A percentile compares a stretch with the other conserved stretches of the same genome.
Evolutionary conservation across 2,329 filamentous ascomycete genomes (phyloP).

Genomic region (Periglandula ipomoeae): DNA sequence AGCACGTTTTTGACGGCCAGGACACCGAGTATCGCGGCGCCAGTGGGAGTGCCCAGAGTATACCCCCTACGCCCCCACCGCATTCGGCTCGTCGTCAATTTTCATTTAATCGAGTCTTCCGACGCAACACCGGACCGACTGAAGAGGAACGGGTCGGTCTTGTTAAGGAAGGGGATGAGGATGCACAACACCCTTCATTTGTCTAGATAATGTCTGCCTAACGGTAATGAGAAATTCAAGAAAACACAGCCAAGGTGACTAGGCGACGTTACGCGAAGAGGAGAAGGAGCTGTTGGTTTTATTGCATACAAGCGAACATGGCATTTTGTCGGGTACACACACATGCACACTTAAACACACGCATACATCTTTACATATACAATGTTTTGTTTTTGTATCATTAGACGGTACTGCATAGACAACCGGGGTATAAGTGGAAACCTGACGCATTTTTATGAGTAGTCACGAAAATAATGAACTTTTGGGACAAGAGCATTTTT

Average conservation of each 20-base stretch:
- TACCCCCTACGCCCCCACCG: constrained; percentile 52
- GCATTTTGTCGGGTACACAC: not conserved
- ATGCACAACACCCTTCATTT: not conserved
- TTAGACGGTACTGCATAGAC: not conserved
- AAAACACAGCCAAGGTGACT: not conserved
- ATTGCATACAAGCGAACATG: not conserved
- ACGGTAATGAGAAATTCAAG: not conserved
- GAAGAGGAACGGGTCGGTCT: constrained; percentile 79
- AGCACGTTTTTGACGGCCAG: constrained; percentile 36
- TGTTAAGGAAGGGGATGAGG: constrained; percentile 49
- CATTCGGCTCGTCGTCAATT: constrained; percentile 67
- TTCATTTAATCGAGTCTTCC: constrained; percentile 82
- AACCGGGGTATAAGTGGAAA: not conserved
- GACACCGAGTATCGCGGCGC: constrained; percentile 41
- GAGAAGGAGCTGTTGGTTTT: not conserved
- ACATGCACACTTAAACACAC: not conserved
- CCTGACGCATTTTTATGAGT: not conserved
- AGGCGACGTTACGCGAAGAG: not conserved
- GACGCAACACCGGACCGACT: constrained; percentile 41
- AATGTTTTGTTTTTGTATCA: not conserved
- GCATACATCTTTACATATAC: not conserved
- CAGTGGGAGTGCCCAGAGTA: constrained; percentile 29
- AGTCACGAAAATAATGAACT: not conserved
- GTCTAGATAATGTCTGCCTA: not conserved
- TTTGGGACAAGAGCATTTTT: no score